phyloP scores from a whole-genome alignment of 1,284 basidiomycete genomes.

The Lentinus polychrous region DNA sequence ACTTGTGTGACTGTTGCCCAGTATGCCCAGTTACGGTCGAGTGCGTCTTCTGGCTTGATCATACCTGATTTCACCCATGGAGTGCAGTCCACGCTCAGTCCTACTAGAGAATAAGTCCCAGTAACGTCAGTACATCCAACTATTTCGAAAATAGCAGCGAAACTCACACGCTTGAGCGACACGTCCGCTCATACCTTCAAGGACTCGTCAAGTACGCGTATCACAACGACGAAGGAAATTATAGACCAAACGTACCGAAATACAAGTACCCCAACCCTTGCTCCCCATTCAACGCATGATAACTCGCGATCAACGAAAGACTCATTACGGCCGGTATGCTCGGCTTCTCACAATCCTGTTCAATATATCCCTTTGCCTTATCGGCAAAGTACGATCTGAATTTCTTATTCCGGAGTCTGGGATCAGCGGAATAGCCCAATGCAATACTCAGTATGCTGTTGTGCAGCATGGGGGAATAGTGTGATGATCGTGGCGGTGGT shows the following conservation, averaged over 20 bases:
- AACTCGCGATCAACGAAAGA: conserved; percentile 50
- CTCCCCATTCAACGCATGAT: conserved; percentile 48
- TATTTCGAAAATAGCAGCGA: neutral
- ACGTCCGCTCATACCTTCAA: conserved; percentile 44
- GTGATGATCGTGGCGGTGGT: conserved; percentile 39
- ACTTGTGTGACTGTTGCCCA: conserved; percentile 49
- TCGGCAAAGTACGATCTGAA: conserved; percentile 43
- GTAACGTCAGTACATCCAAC: neutral
- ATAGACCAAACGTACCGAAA: conserved; percentile 42
- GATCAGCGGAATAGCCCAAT: conserved; percentile 51
- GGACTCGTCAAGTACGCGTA: too few relatives aligned
- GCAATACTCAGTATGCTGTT: conserved; percentile 58
- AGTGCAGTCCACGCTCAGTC: conserved; percentile 49
- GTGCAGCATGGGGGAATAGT: conserved; percentile 69
- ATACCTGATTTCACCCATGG: conserved; percentile 45
- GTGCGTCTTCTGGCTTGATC: conserved; percentile 41
- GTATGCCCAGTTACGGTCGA: conserved; percentile 50
- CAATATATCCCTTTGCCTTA: conserved; percentile 48
- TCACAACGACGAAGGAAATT: neutral
- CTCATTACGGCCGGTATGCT: conserved; percentile 54
- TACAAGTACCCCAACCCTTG: conserved; percentile 53
- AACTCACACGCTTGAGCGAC: conserved; percentile 35
- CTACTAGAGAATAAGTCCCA: conserved; percentile 30
- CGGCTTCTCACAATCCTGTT: conserved; percentile 50
- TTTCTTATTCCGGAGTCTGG: conserved; percentile 36